Percentiles rank a stretch among this genome's conserved stretches.
These are phyloP conservation scores for Elsinoe fawcettii DNA, from an alignment of 2,329 filamentous ascomycete species.

Conservation along the genomic window DNA sequence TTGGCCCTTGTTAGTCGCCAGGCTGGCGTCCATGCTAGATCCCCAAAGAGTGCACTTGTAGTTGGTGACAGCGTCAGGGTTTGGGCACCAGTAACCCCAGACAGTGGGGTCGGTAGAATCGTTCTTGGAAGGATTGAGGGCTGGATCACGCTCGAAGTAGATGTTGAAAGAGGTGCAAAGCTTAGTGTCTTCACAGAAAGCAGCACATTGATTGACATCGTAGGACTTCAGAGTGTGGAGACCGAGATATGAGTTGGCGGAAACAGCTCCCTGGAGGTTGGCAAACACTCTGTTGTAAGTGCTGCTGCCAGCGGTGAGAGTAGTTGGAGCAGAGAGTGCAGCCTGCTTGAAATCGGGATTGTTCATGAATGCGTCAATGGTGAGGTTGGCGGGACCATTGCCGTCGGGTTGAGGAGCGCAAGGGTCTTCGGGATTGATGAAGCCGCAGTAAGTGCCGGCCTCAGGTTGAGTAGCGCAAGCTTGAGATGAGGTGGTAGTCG, in stretches of 20 bases:
- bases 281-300: conserved; percentile 28
- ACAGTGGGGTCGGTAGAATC: conserved; percentile 22
- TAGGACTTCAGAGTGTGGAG: conserved; percentile 27
- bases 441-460: conserved; percentile 31
- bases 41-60: conserved; percentile 36
- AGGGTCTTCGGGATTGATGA: conserved; percentile 33
- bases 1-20: conserved; percentile 26
- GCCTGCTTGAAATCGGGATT: conserved; percentile 23
- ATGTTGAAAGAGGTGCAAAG: conserved; percentile 32
- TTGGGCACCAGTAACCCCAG: conserved; percentile 28
- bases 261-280: conserved; percentile 26
- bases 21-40: conserved; percentile 25
- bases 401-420: conserved; percentile 33
- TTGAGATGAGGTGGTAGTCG: conserved; percentile 22
- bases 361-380: conserved; percentile 23
- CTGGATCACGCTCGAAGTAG: conserved; percentile 30
- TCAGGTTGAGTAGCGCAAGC: conserved; percentile 27
- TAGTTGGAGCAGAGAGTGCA: conserved; percentile 19
- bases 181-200: conserved; percentile 26
- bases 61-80: conserved; percentile 32
- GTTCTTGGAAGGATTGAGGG: conserved; percentile 26
- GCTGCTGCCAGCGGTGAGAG: conserved; percentile 15
- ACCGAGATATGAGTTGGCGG: conserved; percentile 28
- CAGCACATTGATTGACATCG: conserved; percentile 26
- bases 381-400: conserved; percentile 26